Base-by-base conservation (phyloP, 371 early-diverging fungal species). In the Phascolomyces articulosus region DNA sequence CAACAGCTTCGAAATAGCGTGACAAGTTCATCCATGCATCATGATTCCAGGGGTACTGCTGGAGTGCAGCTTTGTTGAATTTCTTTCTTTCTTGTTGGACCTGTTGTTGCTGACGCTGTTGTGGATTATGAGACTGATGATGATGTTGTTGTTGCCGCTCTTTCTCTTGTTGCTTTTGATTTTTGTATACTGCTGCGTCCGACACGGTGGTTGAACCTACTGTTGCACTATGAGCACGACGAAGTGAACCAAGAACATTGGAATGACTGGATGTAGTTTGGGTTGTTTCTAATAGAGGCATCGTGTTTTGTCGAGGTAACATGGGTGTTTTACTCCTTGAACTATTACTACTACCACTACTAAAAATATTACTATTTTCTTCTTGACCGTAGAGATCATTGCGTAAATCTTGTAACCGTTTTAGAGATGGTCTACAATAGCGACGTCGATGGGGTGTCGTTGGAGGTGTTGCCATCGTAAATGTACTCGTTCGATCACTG, bases 1-100 rank as follows among this genome's bases (percentile, higher is more conserved):
- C 47, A 13, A 47, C 28, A 8, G 10, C 27, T 59, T 59, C 60
- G 26, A 44, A 59, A 23, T 59, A 59, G 9, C 60, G 26, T 9
- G 60, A 59, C 20, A 59, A 27, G 8, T 2, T 11, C 8, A 44
- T 3, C 60, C 60, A 59, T 20, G 24, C 10, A 40, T 47, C 48
- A 26, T 47, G 60, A 23, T 40, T 59, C 60, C 60, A 59, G n/a
- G 40, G 38, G 2, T 34, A 34, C 34, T 16, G 0, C 13, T 55
- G 20, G 11, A 34, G 34, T 34, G 34, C 34, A 34, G 6, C 34
- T 2, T 34, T 6, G 34, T 34, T 2, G 1, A 2, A 11, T 34
- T 34, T 34, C 34, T 44, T 44, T 44, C 16, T 44, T 44, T 16
- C 16, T 44, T 18, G 15, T 44, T 44, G 44, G 3, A 3, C 3